Evolutionary conservation across 2,329 filamentous ascomycete genomes (phyloP).

Genomic region (Hypoxylon rubiginosum): DNA sequence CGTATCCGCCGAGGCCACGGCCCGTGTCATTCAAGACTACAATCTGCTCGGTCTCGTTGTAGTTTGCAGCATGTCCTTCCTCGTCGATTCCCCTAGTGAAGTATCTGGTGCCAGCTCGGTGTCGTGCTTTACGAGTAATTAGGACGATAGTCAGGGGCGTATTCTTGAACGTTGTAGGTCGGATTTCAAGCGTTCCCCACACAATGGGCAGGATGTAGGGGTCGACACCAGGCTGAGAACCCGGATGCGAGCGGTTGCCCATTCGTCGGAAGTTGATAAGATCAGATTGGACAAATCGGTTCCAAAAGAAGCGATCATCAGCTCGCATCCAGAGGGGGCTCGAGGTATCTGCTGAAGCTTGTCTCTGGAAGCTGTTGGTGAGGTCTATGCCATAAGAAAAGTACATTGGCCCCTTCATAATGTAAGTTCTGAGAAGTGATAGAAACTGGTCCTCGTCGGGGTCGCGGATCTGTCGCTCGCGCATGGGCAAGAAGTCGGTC

Average conservation of each 20-base stretch:
- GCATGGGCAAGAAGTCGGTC: conserved; percentile 93
- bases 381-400: conserved; percentile 98
- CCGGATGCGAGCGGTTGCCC: conserved; percentile 73
- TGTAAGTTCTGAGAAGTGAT: conserved; percentile 80
- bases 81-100: conserved; percentile 96
- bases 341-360: conserved; percentile 79
- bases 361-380: conserved; percentile 96
- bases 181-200: conserved; percentile 95
- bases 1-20: conserved; percentile 82
- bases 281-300: conserved; percentile 90
- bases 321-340: conserved; percentile 89
- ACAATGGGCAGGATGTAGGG: conserved; percentile 96
- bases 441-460: conserved; percentile 95
- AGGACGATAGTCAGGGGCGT: conserved; percentile 87
- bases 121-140: conserved; percentile 89
- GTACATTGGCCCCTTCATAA: conserved; percentile 92
- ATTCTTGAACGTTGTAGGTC: conserved; percentile 85
- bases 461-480: conserved; percentile 91
- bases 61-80: conserved; percentile 95
- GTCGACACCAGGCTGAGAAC: conserved; percentile 82
- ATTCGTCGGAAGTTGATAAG: conserved; percentile 86
- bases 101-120: conserved; percentile 91
- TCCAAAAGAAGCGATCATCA: conserved; percentile 99
- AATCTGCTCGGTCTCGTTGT: conserved; percentile 97
- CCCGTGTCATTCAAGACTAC: conserved; percentile 87